Percentiles rank a stretch among this genome's conserved stretches.
Conservation (phyloP, 2,329 filamentous ascomycete species). For the Talaromyces piceae region DNA sequence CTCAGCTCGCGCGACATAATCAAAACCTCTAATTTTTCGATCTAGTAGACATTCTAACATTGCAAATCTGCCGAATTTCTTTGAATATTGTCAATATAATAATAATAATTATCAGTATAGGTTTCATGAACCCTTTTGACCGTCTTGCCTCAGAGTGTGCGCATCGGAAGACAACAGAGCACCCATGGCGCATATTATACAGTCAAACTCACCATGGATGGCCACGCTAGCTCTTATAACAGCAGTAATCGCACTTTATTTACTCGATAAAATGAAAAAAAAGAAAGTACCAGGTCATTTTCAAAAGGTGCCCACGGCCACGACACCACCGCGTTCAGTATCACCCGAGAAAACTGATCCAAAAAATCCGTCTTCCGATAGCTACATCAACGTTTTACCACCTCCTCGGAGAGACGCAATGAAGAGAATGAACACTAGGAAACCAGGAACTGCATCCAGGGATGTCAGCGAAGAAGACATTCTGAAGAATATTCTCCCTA, state of each 20-base stretch:
- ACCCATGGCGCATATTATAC: conserved; percentile 1
- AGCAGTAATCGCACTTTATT: conserved; percentile 20
- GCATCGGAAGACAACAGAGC: too few species aligned
- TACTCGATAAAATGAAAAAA: conserved; percentile 21
- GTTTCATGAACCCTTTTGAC: neutral
- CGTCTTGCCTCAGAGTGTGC: too few species aligned
- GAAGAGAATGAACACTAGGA: conserved; percentile 20
- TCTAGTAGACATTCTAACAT: neutral
- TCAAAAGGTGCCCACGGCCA: conserved; percentile 40
- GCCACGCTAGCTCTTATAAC: conserved; percentile 18
- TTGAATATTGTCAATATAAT: too few species aligned
- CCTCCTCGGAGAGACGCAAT: conserved; percentile 46
- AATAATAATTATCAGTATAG: too few species aligned
- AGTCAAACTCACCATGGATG: conserved; percentile 14
- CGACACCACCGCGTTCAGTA: conserved; percentile 47
- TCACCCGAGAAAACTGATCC: conserved; percentile 41
- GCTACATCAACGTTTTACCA: conserved; percentile 46
- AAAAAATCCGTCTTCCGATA: conserved; percentile 18
- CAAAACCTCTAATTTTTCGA: neutral
- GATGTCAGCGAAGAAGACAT: conserved; percentile 26
- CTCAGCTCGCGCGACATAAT: too few species aligned
- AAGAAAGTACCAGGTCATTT: conserved; percentile 35
- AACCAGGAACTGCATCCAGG: conserved; percentile 15
- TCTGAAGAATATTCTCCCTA: conserved; percentile 30
- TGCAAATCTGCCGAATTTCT: neutral